Evolutionary conservation across 2,329 filamentous ascomycete genomes (phyloP).

Genomic region (Penicillium sp.): DNA sequence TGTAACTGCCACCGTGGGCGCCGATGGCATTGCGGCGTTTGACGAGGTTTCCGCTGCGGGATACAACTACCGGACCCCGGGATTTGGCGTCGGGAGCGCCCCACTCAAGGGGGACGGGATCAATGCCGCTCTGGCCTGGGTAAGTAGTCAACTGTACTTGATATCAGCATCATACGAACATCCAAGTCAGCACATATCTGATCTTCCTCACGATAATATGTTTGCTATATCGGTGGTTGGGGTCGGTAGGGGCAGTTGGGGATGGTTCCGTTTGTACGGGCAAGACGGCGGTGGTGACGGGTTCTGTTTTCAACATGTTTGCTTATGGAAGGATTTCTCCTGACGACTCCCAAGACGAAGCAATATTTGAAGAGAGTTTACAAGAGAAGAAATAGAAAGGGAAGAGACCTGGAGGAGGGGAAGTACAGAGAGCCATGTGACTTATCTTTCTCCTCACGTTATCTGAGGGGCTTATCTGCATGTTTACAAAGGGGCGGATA

Average conservation of each 20-base stretch:
- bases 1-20: constrained; percentile 85
- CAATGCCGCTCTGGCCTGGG: constrained; percentile 89
- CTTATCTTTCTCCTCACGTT: constrained; percentile 31
- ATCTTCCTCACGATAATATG: constrained; percentile 33
- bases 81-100: constrained; percentile 70
- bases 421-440: constrained; percentile 22
- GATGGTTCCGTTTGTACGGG: constrained; percentile 12
- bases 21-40: constrained; percentile 55
- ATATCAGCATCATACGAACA: constrained; percentile 12
- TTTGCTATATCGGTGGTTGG: constrained; percentile 30
- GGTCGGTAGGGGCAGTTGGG: constrained; percentile 20
- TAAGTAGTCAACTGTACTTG: constrained; percentile 66
- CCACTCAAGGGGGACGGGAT: constrained; percentile 86
- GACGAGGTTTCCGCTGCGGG: constrained; percentile 28
- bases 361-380: not conserved
- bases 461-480: constrained; percentile 17
- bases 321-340: not conserved
- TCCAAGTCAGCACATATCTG: not conserved
- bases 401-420: not conserved
- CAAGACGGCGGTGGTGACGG: constrained; percentile 9
- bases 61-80: constrained; percentile 86
- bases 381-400: not conserved
- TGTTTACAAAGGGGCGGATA: not conserved
- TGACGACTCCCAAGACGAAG: not conserved
- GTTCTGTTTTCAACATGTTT: constrained; percentile 25